Evolutionary conservation across 2,329 filamentous ascomycete genomes (phyloP), one percentile per base, ranked within the genome.

Genomic region (Periglandula ipomoeae): DNA sequence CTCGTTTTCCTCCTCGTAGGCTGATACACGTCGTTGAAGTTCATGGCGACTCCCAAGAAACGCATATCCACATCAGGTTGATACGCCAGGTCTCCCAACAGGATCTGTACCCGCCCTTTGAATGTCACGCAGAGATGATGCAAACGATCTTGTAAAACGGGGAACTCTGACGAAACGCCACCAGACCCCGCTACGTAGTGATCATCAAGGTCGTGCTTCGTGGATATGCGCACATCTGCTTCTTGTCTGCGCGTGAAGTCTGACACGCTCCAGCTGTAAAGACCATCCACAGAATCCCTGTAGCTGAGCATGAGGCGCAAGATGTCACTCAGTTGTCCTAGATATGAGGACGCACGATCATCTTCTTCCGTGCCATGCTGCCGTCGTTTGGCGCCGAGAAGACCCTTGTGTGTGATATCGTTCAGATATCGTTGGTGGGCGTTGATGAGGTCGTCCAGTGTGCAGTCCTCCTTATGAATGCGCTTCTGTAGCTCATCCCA

Each of bases 11-110:
- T 78, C 59, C 82, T 75, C 40, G 83, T 79, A 13, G 88, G 87
- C 66, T 87, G 80, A 66, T 97, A 97, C 23, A 95, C 87, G 64
- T 97, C 91, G 67, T 98, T 98, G 68, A 97, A 98, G 69, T 97
- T 98, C 89, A 98, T 97, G 37, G 93, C 87, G 42, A 97, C 89
- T 35, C 89, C 93, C 56, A 98, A 70, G 73, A 97, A 97, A 48
- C 91, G 78, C 82, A 98, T 88, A 65, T 98, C 93, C 46, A 90
- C 84, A 64, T 98, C 93, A 1, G 89, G 85, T 67, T 97, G 91
- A 68, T 94, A 91, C 8, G 89, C 86, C 54, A 98, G 67, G 64
- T 98, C 94, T 13, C 93, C 89, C 3, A 98, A 72, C 48, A 98
- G 70, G 37, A 90, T 74, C 63, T 89, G 89, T 44, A 97, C 77